Evolutionary conservation across 148 eudicot genomes (phyloP), one percentile per base, ranked within the genome.

Genomic region (Dianthus caryophyllus): DNA sequence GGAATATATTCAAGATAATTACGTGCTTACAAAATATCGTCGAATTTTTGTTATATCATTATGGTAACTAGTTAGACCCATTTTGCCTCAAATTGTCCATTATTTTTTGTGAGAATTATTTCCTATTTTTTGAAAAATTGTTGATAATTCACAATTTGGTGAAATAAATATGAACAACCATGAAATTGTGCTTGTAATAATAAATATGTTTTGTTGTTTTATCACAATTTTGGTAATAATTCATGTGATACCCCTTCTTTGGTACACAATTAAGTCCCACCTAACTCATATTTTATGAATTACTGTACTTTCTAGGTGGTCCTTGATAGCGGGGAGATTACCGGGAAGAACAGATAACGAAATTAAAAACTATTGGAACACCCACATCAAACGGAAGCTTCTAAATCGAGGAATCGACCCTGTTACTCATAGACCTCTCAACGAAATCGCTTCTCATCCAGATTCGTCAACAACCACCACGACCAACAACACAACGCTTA

Each of bases 311-410:
- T 53, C 7, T 56, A 93, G 98, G 79, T 92, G 98, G 98, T 92
- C 98, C 12, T 80, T 92, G 14, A 92, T 92, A 55, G 98, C 98
- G 0, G 98, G 89, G 48, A 84, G 96, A 77, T 79, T 92, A 57
- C 94, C 96, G 0, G 98, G 98, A 66, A 77, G 98, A 76, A 91
- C 97, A 22, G 97, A 91, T 25, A 92, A 90, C 29, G 97, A 90
- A 77, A 87, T 90, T 70, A 90, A 90, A 74, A 92, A 92, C 44
- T 92, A 92, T 33, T 92, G 98, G 98, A 92, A 89, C 47, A 89
- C 98, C 12, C 98, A 92, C 57, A 89, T 92, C 29, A 83, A 91
- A 66, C 77, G 98, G 52, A 92, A 92, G 82, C 94, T 92, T 29
- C 25, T 87, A 67, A 84, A 80, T 81, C 74, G 94, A 14, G 98